Evolutionary conservation across 805 yeast species (phyloP), one percentile per base, ranked within the genome.

Genomic region (Nakazawaea laoshanensis): DNA sequence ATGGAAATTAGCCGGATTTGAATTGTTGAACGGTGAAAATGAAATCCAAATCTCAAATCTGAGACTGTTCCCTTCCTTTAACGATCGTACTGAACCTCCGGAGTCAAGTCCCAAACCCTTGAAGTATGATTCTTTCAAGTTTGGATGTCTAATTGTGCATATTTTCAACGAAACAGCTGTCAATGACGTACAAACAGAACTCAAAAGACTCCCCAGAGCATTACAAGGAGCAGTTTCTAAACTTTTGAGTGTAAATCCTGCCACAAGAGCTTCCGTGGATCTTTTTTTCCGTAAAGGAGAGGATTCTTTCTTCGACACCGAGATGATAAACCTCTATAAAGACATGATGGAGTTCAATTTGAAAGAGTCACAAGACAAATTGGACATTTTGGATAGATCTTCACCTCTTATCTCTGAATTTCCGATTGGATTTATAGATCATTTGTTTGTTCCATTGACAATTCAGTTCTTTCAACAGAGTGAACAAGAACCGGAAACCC

Each of bases 1-100:
- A 47, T 85, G 95, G 89, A 78, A 74, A 38, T 50, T 88, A 18
- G 81, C 82, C 38, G 95, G 95, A 1, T 75, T 87, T 46, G 96
- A 88, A 52, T 52, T 78, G 1, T 55, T 74, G 22, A 65, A 79
- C 2, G 68, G 62, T 35, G 49, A 68, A 27, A 58, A 68, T 4
- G 76, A 63, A 40, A 18, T n/a, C 45, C 29, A 24, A 40, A 15
- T 21, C 42, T 39, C 27, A 54, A 53, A 17, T 24, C 33, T 50
- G 45, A 5, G 32, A 37, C 47, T 15, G 45, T 53, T 45, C 27
- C 52, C 42, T 35, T 49, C 36, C 25, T 53, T 38, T 39, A 49
- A 38, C 4, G 19, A 31, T 5, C 20, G 39, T 11, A 16, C 47
- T 15, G 15, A 30, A 10, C 82, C 92, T 27, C 76, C 76, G 1